Base-by-base conservation (phyloP, 257 asterid genomes). In the Jaltomata sinuosa region DNA sequence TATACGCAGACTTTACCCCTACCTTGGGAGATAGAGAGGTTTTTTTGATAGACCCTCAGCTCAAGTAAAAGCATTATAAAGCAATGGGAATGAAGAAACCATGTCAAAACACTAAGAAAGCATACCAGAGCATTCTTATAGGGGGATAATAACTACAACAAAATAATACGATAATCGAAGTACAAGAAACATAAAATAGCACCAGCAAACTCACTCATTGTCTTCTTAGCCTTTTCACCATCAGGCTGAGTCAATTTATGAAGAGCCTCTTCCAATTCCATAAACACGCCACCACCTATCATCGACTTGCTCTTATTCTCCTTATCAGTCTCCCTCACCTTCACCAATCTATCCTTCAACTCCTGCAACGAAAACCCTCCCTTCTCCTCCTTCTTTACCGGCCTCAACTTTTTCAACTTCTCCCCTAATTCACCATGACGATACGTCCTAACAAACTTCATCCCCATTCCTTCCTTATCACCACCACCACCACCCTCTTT, bases 281-380 rank as follows among this genome's bases (percentile, higher is more conserved):
- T 22, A n/a, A 19, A 32, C 3, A n/a, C 0, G 16, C 0, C 0
- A 0, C 10, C 80, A 18, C 62, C 84, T 0, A 15, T 14, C 32
- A 9, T 64, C 8, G 40, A 2, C 61, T 79, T 25, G 49, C 7
- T 31, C 86, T 85, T 91, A 61, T 86, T 49, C 78, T 79, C 53
- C n/a, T n/a, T n/a, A 72, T 91, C 94, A 59, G 74, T 87, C 88
- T 85, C 82, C 85, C 86, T 91, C 87, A 94, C 15, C 85, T 87
- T 91, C 40, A 31, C 85, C 42, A 95, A 85, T 85, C 98, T 91
- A 65, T 88, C 91, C 31, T 87, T 93, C 89, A 95, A 85, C 88
- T 95, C 99, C 78, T 86, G 87, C 81, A 94, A 84, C 2, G 98
- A 92, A 86, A 94, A 93, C 95, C 93, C 89, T 55, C 88, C 88